Evolutionary conservation across 257 asterid genomes (phyloP).

Genomic region (Nicotiana otophora): DNA sequence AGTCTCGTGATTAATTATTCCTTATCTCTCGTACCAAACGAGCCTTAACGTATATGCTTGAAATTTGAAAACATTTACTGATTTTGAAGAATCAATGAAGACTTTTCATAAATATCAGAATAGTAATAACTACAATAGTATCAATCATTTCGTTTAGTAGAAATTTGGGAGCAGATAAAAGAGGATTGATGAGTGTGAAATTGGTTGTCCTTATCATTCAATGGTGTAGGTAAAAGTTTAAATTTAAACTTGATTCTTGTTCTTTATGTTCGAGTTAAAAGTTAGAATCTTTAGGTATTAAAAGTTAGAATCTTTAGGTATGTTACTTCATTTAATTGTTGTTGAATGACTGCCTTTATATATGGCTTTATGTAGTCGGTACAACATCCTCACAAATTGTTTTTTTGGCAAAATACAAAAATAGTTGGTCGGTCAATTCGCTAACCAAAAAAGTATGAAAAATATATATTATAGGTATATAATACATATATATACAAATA

Average conservation of each 20-base stretch:
- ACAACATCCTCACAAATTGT: too few species aligned
- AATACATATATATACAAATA: too few species aligned
- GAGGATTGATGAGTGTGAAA: neutral
- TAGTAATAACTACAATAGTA: neutral
- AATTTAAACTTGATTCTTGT: too few species aligned
- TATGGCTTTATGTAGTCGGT: too few species aligned
- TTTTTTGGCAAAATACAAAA: too few species aligned
- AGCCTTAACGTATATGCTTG: neutral
- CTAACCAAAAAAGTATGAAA: too few species aligned
- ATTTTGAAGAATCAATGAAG: neutral
- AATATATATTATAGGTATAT: too few species aligned
- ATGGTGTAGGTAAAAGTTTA: neutral
- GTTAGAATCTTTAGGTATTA: neutral
- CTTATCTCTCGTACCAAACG: too few species aligned
- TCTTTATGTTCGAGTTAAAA: neutral
- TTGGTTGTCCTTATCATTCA: neutral
- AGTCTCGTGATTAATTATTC: too few species aligned
- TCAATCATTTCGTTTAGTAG: neutral
- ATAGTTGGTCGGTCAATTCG: too few species aligned
- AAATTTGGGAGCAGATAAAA: neutral
- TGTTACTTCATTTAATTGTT: too few species aligned
- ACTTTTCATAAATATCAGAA: neutral
- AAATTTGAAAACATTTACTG: neutral
- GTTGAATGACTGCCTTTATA: too few species aligned
- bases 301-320: neutral